Evolutionary conservation across 768 basidiomycete species (phyloP).

Genomic region (Coprinopsis sp.): DNA sequence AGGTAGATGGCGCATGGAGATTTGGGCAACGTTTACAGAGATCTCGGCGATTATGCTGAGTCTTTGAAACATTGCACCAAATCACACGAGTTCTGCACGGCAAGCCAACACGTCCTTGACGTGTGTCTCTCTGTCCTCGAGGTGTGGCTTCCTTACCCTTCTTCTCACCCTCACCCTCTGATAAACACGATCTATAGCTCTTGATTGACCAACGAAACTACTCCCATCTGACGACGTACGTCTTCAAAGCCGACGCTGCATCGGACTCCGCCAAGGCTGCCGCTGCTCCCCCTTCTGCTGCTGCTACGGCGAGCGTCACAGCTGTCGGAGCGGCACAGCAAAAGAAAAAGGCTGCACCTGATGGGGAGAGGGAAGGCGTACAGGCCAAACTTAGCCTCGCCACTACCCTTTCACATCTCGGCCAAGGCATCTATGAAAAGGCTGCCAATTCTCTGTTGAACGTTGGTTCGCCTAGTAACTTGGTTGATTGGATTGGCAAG

Average conservation of each 20-base stretch:
- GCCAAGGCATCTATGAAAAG: constrained; percentile 69
- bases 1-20: constrained; percentile 86
- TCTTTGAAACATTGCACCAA: constrained; percentile 86
- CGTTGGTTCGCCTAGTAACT: constrained; percentile 56
- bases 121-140: constrained; percentile 84
- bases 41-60: constrained; percentile 62
- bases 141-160: constrained; percentile 34
- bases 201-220: constrained; percentile 85
- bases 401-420: constrained; percentile 70
- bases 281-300: constrained; percentile 19
- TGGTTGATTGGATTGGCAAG: constrained; percentile 78
- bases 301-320: constrained; percentile 14
- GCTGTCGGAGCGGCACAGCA: constrained; percentile 18
- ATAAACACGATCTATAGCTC: constrained; percentile 47
- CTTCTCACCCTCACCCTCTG: neutral
- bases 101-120: constrained; percentile 88
- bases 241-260: constrained; percentile 93
- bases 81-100: constrained; percentile 88
- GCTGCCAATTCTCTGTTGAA: constrained; percentile 73
- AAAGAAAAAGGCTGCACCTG: constrained; percentile 44
- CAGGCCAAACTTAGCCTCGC: constrained; percentile 81
- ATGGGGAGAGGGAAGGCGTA: constrained; percentile 62
- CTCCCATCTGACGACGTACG: constrained; percentile 83
- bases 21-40: constrained; percentile 73
- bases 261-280: constrained; percentile 56